Evolutionary conservation across 129 eudicot species (phyloP), one percentile per base, ranked within the genome.

Genomic region (Ambrosia artemisiifolia): DNA sequence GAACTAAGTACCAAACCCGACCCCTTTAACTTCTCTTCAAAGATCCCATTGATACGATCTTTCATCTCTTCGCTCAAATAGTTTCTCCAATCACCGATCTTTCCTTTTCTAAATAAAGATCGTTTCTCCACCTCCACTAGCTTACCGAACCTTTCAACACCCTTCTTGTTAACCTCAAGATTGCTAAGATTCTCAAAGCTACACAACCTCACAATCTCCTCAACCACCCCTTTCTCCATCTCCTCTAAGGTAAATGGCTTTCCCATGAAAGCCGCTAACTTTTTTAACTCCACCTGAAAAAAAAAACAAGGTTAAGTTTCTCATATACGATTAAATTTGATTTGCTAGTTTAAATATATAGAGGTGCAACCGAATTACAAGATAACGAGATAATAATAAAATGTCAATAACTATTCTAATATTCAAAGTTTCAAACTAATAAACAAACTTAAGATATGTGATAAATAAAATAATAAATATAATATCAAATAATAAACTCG

Each of bases 251-350:
- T 36, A 36, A 36, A 36, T 38, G 78, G 78, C 11, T 48, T 62
- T 20, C 82, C 85, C 46, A 87, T 20, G 35, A 83, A 87, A 28
- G 69, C 65, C 0, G 84, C 86, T 57, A 84, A 30, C 57, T 60
- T 73, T 72, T 73, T 73, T 5, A 36, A 36, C 43, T 36, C 43
- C 43, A 36, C 43, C 43, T 36, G 43, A 36, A 36, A 36, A 36
- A 5, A 36, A 24, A 24, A 24, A 4, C 43, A 36, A 4, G 42
- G 42, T 36, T 3, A 4, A 7, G 42, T 36, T 3, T 36, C 42
- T 36, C 42, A 36, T 36, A 36, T 36, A 36, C 5, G 7, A 6
- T 36, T 0, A 36, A 8, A 36, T 36, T 7, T 36, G 43, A 36
- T 36, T 36, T 8, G 7, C 43, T 8, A 36, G 7, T 36, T 36